phyloP scores from a whole-genome alignment of 2,329 filamentous ascomycete genomes.

The Colletotrichum sp. region DNA sequence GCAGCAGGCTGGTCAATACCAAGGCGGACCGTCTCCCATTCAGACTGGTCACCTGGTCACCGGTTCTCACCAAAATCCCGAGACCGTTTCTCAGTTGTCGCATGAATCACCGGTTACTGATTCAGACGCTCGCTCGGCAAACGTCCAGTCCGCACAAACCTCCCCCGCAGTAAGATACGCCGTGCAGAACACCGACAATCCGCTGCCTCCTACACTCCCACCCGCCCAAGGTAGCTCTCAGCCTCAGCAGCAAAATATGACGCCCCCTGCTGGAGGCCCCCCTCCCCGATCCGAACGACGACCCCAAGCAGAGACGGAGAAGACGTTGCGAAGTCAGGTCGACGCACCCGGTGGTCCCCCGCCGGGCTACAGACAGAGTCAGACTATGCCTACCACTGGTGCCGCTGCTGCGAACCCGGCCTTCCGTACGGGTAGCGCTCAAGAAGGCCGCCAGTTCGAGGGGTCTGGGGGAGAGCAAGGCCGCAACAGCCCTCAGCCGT shows the following conservation, averaged over 20 bases:
- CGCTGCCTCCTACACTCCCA: conserved; percentile 23
- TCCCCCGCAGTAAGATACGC: conserved; percentile 47
- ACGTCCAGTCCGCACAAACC: conserved; percentile 48
- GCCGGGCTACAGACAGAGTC: conserved; percentile 56
- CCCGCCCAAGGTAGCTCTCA: conserved; percentile 29
- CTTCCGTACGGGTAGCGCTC: conserved; percentile 45
- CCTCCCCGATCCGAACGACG: conserved; percentile 45
- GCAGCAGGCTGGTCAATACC: conserved; percentile 31
- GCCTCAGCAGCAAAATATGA: conserved; percentile 48
- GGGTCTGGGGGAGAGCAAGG: conserved; percentile 50
- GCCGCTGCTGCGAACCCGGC: conserved; percentile 36
- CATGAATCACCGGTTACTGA: conserved; percentile 63
- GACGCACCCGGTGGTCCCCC: conserved; percentile 52
- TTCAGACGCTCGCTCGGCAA: conserved; percentile 46
- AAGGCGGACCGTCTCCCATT: conserved; percentile 37
- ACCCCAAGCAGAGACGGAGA: conserved; percentile 52
- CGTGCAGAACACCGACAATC: conserved; percentile 29
- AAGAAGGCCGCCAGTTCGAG: conserved; percentile 48
- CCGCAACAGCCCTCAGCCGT: conserved; percentile 62
- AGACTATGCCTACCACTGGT: conserved; percentile 49
- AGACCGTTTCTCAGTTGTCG: conserved; percentile 67
- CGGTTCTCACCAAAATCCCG: conserved; percentile 51
- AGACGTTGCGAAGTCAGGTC: conserved; percentile 45
- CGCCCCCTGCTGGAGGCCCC: conserved; percentile 49
- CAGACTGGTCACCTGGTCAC: conserved; percentile 39